A percentile compares a stretch with the other conserved stretches of the same genome.
Evolutionary conservation across 2,329 filamentous ascomycete genomes (phyloP).

Genomic region (Trichophyton equinum): DNA sequence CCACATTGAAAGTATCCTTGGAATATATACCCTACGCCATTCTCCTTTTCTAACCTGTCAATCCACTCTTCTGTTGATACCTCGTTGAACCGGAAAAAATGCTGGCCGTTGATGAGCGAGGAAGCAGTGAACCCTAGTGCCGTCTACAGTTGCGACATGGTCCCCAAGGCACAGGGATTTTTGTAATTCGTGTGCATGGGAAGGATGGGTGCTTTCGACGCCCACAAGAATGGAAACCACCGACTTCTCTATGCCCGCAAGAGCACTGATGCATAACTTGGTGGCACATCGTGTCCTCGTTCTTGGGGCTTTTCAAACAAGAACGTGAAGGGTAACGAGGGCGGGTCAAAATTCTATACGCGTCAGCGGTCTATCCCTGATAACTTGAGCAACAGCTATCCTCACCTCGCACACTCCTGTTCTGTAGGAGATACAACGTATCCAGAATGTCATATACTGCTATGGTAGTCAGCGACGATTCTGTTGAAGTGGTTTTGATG

Average conservation of each 20-base stretch:
- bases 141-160: conserved; percentile 6
- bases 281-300: conserved; percentile 9
- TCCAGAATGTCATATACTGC: background rate
- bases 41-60: background rate
- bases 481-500: background rate
- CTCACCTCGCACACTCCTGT: background rate
- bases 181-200: background rate
- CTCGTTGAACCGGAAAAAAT: background rate
- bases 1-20: background rate
- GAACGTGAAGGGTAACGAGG: background rate
- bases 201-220: background rate
- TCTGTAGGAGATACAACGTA: background rate
- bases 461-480: background rate
- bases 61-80: background rate
- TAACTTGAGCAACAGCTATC: background rate
- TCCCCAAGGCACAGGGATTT: conserved; percentile 9
- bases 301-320: background rate
- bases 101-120: background rate
- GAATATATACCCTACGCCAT: background rate
- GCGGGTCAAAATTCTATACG: background rate
- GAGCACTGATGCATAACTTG: conserved; percentile 9
- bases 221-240: conserved; percentile 9
- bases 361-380: background rate
- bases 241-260: conserved; percentile 9
- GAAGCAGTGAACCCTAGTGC: background rate